Base-by-base conservation (phyloP, 257 asterid genomes). In the Linaria vulgaris region DNA sequence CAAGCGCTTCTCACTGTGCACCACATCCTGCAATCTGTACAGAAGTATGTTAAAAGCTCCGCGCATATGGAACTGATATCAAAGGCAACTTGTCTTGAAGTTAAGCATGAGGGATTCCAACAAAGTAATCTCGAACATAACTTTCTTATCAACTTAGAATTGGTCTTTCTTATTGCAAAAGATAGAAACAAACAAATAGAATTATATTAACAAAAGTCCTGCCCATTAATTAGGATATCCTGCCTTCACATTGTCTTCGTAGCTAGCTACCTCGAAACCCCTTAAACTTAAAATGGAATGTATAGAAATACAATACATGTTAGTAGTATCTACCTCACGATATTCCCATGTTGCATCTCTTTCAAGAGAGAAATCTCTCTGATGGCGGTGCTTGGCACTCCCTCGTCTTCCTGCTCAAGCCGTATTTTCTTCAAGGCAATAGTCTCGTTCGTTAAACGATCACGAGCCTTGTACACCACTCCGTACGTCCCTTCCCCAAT, bases 401-500 rank as follows among this genome's bases (percentile, higher is more conserved):
- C 98, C 69, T 92, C 98, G 64, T 92, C 98, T 69, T 92, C 98
- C 79, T 92, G 96, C 85, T 92, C 97, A 70, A 92, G 83, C 25
- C 98, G 85, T 67, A 92, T 92, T 81, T 92, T 92, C 87, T 92
- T 92, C 81, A 92, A 72, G 44, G 98, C 97, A 61, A 92, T 87
- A 49, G 97, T 89, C 76, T 87, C 91, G 80, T 92, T 92, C 12
- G 99, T 89, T 52, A 59, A 56, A 43, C 85, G 91, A 71, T 89
- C 95, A 68, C 94, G 95, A 72, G 97, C 98, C 81, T 92, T 92
- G 80, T 92, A 92, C 17, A 92, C 98, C 76, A 92, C 98, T 56
- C 98, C 98, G 53, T 92, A 89, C 0, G 97, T 92, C 67, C 97
- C 98, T 79, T 89, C 98, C 10, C 98, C 98, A 58, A 92, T 92